Percentiles rank a stretch among this genome's conserved stretches.
Conservation (phyloP, 768 basidiomycete genomes). For the Guyanaporus albipodus region DNA sequence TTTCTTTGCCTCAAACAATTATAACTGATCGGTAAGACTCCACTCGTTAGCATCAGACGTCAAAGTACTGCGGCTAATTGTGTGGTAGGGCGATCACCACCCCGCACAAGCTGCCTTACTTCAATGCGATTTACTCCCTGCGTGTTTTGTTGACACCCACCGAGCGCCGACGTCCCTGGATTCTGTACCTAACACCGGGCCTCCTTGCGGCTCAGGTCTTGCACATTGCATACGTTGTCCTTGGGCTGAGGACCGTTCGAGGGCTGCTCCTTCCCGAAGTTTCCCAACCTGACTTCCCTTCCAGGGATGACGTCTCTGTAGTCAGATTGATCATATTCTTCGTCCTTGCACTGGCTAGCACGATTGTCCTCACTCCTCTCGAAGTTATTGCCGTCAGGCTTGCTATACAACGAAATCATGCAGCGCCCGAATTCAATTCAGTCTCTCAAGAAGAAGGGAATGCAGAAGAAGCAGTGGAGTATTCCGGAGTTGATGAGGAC, state of each 20-base stretch:
- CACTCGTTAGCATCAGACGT: not conserved
- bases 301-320: conserved; percentile 42
- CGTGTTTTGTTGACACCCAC: conserved; percentile 77
- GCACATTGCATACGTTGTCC: conserved; percentile 43
- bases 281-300: conserved; percentile 29
- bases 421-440: conserved; percentile 69
- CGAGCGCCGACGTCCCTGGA: conserved; percentile 75
- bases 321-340: conserved; percentile 55
- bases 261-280: conserved; percentile 58
- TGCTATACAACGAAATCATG: conserved; percentile 82
- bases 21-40: conserved; percentile 66
- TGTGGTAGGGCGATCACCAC: conserved; percentile 71
- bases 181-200: conserved; percentile 75
- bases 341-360: conserved; percentile 51
- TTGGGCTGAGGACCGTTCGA: conserved; percentile 41
- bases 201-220: conserved; percentile 42
- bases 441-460: conserved; percentile 72
- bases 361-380: conserved; percentile 61
- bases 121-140: conserved; percentile 52
- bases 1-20: conserved; percentile 66
- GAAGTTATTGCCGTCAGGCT: conserved; percentile 78
- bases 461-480: conserved; percentile 56
- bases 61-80: not conserved
- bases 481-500: conserved; percentile 69
- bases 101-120: conserved; percentile 69